phyloP scores from a whole-genome alignment of 1,284 basidiomycete genomes.

The Pyrrhoderma lamaoense region DNA sequence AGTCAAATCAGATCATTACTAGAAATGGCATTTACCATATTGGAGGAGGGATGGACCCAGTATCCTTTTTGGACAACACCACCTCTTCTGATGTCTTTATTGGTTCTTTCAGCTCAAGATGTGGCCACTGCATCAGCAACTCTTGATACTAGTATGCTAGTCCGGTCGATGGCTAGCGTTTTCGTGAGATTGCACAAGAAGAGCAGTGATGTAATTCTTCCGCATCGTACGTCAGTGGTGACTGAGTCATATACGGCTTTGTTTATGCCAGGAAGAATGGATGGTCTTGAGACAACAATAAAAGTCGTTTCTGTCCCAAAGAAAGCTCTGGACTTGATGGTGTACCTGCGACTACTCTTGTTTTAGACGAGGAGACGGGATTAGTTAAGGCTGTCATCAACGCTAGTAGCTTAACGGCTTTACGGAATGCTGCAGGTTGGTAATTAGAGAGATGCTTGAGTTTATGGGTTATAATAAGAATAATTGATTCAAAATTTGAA shows the following conservation, averaged over 20 bases:
- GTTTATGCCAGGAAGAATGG: conserved; percentile 66
- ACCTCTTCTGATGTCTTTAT: conserved; percentile 10
- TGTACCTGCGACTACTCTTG: conserved; percentile 68
- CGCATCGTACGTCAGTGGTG: conserved; percentile 43
- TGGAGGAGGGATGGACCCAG: too few relatives aligned
- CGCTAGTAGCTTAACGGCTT: conserved; percentile 65
- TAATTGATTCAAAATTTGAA: neutral
- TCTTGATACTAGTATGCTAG: conserved; percentile 5
- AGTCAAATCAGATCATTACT: too few relatives aligned
- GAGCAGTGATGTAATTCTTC: conserved; percentile 29
- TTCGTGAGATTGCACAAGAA: conserved; percentile 4
- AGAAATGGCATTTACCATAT: too few relatives aligned
- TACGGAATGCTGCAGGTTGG: conserved; percentile 75
- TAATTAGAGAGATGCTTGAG: too few relatives aligned
- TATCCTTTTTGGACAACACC: too few relatives aligned
- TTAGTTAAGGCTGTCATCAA: conserved; percentile 67
- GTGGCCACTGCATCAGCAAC: conserved; percentile 5
- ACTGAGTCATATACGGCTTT: conserved; percentile 46
- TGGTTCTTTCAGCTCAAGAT: conserved; percentile 10
- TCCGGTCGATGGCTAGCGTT: conserved; percentile 10
- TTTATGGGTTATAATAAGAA: too few relatives aligned
- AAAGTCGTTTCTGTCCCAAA: conserved; percentile 69
- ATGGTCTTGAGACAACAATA: conserved; percentile 42
- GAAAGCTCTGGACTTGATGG: conserved; percentile 32
- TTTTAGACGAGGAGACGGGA: conserved; percentile 67